A percentile compares a stretch with the other conserved stretches of the same genome.
Evolutionary conservation across 116 monocot species (phyloP).

Genomic region (Iris pallida): DNA sequence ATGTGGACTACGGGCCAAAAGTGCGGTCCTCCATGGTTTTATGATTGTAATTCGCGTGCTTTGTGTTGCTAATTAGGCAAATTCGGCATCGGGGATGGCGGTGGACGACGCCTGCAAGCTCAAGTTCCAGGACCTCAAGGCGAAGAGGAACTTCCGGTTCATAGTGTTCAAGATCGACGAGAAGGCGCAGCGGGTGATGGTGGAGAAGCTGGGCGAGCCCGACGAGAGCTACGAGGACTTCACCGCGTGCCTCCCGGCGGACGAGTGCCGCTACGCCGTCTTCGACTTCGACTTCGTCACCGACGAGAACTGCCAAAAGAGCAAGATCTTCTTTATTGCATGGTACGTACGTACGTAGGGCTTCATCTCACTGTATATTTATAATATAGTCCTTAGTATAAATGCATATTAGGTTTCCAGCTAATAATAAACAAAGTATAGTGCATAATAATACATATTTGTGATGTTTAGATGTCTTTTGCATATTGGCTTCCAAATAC

Average conservation of each 20-base stretch:
- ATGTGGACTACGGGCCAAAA: no score
- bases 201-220: slow-evolving; percentile 12
- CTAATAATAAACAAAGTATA: no score
- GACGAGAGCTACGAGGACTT: slow-evolving; percentile 20
- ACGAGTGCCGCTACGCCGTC: slow-evolving; percentile 31
- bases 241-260: slow-evolving; percentile 7
- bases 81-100: slow-evolving; percentile 19
- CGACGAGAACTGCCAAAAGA: slow-evolving; percentile 35
- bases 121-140: slow-evolving; percentile 22
- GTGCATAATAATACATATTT: no score
- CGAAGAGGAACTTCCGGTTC: slow-evolving; percentile 17
- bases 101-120: slow-evolving; percentile 20
- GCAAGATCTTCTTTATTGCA: slow-evolving; percentile 36
- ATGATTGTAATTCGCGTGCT: no score
- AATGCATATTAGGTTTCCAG: no score
- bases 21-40: background rate
- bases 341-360: no score
- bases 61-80: slow-evolving; percentile 3
- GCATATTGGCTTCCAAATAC: no score
- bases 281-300: slow-evolving; percentile 36
- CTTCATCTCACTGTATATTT: background rate
- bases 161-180: slow-evolving; percentile 22
- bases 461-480: no score
- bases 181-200: slow-evolving; percentile 11
- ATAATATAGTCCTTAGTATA: background rate